Conservation (phyloP, 345 rosid genomes). For the Rhodomyrtus tomentosa region DNA sequence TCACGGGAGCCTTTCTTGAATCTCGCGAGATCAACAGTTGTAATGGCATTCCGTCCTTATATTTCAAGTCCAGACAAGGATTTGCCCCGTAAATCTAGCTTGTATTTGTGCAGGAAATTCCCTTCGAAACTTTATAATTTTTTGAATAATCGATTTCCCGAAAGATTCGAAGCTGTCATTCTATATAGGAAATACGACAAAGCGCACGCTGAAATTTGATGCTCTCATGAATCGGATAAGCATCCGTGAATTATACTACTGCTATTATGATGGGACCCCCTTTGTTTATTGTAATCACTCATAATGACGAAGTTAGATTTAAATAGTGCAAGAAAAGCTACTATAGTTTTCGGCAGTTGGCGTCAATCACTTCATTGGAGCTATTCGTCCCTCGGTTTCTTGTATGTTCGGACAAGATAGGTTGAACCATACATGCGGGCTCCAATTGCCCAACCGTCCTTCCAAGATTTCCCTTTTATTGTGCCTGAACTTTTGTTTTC, state of each 20-base stretch:
- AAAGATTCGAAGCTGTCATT: neutral
- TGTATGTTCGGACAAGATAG: neutral
- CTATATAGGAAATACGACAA: too few species aligned
- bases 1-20: neutral
- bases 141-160: neutral
- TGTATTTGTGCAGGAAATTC: accelerated
- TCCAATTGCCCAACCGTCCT: neutral
- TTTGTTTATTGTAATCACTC: neutral
- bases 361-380: neutral
- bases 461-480: neutral
- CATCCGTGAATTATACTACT: neutral
- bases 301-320: neutral
- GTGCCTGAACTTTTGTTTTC: neutral
- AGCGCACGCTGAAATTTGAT: neutral
- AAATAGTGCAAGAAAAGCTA: neutral
- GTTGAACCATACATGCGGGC: neutral
- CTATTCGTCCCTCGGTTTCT: neutral
- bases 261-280: neutral
- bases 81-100: neutral
- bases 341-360: neutral
- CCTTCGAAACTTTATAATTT: neutral
- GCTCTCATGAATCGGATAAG: too few species aligned
- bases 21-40: neutral
- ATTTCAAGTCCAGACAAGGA: neutral
- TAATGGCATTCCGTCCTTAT: neutral